A percentile compares a stretch with the other conserved stretches of the same genome.
These are phyloP conservation scores for Phytophthora sp. DNA, from an alignment of 352 stramenopile genomes.

Conservation along the genomic window DNA sequence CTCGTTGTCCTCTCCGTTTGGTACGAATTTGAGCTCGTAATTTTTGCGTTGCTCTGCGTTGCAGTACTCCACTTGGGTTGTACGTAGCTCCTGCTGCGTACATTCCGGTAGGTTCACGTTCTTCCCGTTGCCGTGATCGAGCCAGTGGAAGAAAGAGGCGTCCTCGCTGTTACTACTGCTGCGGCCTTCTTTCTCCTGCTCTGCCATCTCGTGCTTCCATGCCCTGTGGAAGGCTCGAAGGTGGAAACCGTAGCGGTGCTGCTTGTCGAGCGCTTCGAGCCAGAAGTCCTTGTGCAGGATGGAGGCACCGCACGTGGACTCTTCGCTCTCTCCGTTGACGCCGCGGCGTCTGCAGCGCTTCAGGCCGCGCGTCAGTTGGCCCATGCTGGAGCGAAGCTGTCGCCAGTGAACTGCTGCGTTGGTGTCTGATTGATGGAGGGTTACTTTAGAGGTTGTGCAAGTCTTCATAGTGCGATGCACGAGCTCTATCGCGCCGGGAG, in stretches of 20 bases:
- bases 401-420: constrained; percentile 30
- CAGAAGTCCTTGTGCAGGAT: constrained; percentile 80
- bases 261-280: constrained; percentile 73
- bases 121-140: constrained; percentile 60
- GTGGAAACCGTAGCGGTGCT: constrained; percentile 78
- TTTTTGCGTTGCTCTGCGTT: constrained; percentile 39
- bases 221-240: constrained; percentile 67
- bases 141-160: constrained; percentile 74
- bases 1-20: background rate
- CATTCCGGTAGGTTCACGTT: constrained; percentile 63
- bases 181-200: background rate
- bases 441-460: background rate
- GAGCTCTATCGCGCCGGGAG: constrained; percentile 9
- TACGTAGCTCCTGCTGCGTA: constrained; percentile 48
- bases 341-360: constrained; percentile 19
- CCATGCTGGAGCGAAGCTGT: constrained; percentile 41
- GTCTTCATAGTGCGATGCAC: constrained; percentile 24
- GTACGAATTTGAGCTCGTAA: constrained; percentile 56
- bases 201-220: constrained; percentile 60
- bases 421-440: background rate
- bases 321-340: background rate
- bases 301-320: constrained; percentile 24
- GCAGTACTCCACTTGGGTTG: constrained; percentile 64
- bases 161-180: constrained; percentile 11
- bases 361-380: constrained; percentile 40